A percentile compares a stretch with the other conserved stretches of the same genome.
These are phyloP conservation scores for Cryptococcus sp. DNA, from an alignment of 1,284 basidiomycete genomes.

Conservation along the genomic window DNA sequence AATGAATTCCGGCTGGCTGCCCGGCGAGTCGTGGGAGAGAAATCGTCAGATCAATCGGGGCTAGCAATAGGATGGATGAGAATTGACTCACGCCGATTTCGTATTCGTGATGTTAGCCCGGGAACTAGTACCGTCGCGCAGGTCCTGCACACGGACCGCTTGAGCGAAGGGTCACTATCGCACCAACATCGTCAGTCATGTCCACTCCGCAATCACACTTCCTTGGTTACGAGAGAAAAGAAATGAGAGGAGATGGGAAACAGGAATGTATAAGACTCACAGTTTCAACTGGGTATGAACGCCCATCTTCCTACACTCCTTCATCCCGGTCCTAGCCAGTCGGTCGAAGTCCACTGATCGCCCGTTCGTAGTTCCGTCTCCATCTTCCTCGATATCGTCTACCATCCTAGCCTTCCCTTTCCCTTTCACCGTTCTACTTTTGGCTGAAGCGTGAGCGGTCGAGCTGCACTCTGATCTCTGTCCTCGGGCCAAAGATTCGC, in stretches of 20 bases:
- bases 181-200: neutral
- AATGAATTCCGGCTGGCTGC: slow-evolving; percentile 28
- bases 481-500: neutral
- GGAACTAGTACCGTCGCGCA: slow-evolving; percentile 46
- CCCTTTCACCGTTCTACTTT: neutral
- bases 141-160: slow-evolving; percentile 35
- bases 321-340: slow-evolving; percentile 35
- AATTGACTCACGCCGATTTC: slow-evolving; percentile 37
- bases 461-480: neutral
- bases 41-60: neutral
- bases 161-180: slow-evolving; percentile 43
- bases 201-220: neutral
- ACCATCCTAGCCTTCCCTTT: neutral
- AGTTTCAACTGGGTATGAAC: slow-evolving; percentile 47
- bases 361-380: neutral
- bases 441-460: too few relatives aligned
- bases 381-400: slow-evolving; percentile 6
- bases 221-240: too few relatives aligned
- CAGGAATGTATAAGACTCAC: slow-evolving; percentile 20
- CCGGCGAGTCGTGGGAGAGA: neutral
- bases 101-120: slow-evolving; percentile 39
- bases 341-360: slow-evolving; percentile 14
- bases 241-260: too few relatives aligned
- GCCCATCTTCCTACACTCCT: slow-evolving; percentile 33
- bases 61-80: neutral